phyloP scores from a whole-genome alignment of 306 rosid genomes.

The Cicer arietinum region DNA sequence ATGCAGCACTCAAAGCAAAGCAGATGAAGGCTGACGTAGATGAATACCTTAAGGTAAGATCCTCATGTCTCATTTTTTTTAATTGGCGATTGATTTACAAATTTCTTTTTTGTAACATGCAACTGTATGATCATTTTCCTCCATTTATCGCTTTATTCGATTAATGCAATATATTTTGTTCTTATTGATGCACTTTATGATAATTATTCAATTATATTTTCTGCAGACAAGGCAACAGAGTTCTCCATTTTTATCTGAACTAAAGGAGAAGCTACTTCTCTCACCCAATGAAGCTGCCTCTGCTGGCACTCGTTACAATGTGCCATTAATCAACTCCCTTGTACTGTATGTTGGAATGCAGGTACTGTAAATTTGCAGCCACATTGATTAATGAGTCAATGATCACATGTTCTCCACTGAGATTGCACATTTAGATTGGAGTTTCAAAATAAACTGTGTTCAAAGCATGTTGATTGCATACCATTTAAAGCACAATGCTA shows the following conservation, averaged over 20 bases:
- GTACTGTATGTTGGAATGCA: slow-evolving; percentile 98
- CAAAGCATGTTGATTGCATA: not conserved
- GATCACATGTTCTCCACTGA: not conserved
- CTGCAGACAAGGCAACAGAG: slow-evolving; percentile 76
- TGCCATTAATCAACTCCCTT: slow-evolving; percentile 90
- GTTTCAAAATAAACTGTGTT: slow-evolving; percentile 26
- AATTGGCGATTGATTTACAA: slow-evolving; percentile 14
- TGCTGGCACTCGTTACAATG: slow-evolving; percentile 94
- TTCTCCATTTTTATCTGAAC: slow-evolving; percentile 74
- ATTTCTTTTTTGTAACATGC: not conserved
- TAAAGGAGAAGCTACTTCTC: slow-evolving; percentile 89
- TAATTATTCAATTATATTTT: slow-evolving; percentile 32
- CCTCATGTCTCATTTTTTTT: not conserved
- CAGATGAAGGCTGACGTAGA: slow-evolving; percentile 93
- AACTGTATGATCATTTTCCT: not conserved
- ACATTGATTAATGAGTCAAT: not conserved
- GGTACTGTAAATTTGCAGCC: slow-evolving; percentile 53
- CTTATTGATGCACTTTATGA: not conserved
- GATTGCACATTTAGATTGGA: slow-evolving; percentile 6
- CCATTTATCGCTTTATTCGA: slow-evolving; percentile 4
- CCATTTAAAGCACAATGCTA: not conserved
- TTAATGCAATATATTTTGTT: not conserved
- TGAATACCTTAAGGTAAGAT: slow-evolving; percentile 80
- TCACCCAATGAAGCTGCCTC: slow-evolving; percentile 73
- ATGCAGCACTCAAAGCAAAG: slow-evolving; percentile 79